A percentile compares a stretch with the other conserved stretches of the same genome.
Conservation (phyloP, 441 rosid species). For the Sinapis alba region DNA sequence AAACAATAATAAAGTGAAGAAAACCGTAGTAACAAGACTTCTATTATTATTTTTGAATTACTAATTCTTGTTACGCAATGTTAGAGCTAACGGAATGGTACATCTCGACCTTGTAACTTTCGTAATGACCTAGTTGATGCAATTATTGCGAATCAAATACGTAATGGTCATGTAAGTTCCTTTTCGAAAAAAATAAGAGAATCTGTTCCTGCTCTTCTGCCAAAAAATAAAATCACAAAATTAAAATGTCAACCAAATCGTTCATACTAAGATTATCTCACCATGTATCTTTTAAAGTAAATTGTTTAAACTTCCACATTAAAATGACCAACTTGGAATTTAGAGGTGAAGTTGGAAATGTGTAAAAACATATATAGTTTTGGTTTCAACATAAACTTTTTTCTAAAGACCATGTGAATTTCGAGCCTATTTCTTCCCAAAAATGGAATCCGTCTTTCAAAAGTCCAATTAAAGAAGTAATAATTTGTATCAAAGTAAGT, state of each 20-base stretch:
- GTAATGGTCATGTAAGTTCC: slow-evolving; percentile 2
- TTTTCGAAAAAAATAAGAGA: neutral
- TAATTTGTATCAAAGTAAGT: neutral
- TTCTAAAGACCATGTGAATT: neutral
- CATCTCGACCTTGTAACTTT: neutral
- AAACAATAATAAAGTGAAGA: neutral
- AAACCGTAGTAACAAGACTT: neutral
- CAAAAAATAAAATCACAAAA: neutral
- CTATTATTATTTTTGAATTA: neutral
- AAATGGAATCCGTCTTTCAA: neutral
- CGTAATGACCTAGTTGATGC: slow-evolving; percentile 19
- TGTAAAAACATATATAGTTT: neutral
- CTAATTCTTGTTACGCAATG: neutral
- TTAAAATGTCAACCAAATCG: neutral
- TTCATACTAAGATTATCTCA: neutral
- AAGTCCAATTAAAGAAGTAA: neutral
- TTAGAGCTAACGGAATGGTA: neutral
- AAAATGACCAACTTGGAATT: neutral
- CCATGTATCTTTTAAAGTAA: neutral
- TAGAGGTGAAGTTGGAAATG: neutral
- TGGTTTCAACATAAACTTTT: neutral
- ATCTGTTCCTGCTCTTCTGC: slow-evolving; percentile 1
- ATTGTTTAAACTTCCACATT: neutral
- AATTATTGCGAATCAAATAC: slow-evolving; percentile 29
- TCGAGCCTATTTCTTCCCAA: neutral